Conservation (phyloP, 345 rosid species). For the Physaria fendleri region DNA sequence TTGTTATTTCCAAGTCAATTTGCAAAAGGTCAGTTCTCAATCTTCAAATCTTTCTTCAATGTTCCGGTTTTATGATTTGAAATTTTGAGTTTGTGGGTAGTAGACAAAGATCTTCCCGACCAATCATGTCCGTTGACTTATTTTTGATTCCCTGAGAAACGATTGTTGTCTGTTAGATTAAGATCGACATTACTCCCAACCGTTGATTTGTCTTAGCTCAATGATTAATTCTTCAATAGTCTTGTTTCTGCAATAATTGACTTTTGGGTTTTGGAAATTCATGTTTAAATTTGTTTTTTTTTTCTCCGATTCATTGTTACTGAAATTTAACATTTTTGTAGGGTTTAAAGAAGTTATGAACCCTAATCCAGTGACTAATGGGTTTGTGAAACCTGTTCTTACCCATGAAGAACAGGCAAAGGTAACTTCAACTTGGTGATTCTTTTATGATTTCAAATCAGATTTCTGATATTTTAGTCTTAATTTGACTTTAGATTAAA, state of each 20-base stretch:
- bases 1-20: too few relatives aligned
- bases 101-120: constrained; percentile 14
- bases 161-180: constrained; percentile 5
- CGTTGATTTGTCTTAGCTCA: neutral
- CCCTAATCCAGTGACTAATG: constrained; percentile 43
- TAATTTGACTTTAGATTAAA: constrained; percentile 42
- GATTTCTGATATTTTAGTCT: neutral
- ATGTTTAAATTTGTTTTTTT: neutral
- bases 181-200: constrained; percentile 5
- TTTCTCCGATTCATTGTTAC: too few relatives aligned
- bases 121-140: neutral
- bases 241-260: neutral
- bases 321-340: neutral
- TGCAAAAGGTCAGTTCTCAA: constrained; percentile 23
- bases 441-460: neutral
- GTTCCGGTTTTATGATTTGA: neutral
- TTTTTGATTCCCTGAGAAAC: neutral
- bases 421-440: constrained; percentile 34
- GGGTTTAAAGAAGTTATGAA: constrained; percentile 44
- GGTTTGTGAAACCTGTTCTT: constrained; percentile 45
- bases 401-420: constrained; percentile 62
- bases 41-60: neutral
- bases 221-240: neutral
- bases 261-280: neutral
- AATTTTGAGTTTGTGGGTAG: neutral